Conservation (phyloP, 345 rosid genomes). For the Melaleuca quinquenervia region DNA sequence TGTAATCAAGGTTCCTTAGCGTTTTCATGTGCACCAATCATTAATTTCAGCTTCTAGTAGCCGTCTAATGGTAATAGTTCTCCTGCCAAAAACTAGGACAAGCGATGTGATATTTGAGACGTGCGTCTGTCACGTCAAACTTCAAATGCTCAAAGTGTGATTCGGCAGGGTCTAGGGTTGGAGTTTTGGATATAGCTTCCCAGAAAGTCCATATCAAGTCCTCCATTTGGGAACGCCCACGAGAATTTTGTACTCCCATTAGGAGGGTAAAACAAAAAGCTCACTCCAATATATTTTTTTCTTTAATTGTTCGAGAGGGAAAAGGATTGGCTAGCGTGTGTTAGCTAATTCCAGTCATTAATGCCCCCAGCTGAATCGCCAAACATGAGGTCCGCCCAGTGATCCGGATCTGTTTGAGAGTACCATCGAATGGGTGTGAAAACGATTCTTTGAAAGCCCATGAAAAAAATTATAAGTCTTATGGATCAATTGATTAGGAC, state of each 20-base stretch:
- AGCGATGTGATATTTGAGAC: background rate
- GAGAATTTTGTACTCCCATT: background rate
- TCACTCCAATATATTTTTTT: background rate
- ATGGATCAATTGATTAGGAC: background rate
- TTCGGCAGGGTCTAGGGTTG: background rate
- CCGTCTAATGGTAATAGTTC: background rate
- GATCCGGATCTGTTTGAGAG: too few relatives aligned
- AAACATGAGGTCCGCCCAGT: too few relatives aligned
- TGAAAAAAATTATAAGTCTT: background rate
- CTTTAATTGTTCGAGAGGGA: background rate
- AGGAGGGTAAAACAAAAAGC: background rate
- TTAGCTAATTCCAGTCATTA: too few relatives aligned
- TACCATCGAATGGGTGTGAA: background rate
- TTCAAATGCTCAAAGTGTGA: background rate
- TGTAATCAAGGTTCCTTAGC: background rate
- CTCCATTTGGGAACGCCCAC: background rate
- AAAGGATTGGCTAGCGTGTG: too few relatives aligned
- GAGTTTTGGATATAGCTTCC: background rate
- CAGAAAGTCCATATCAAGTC: background rate
- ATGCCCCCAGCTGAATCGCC: too few relatives aligned
- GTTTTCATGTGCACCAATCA: background rate
- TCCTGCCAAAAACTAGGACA: background rate
- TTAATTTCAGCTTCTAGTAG: background rate
- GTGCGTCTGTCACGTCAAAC: background rate
- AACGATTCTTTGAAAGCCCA: background rate